phyloP scores from a whole-genome alignment of 805 yeast genomes.

The Yamadazyma nakazawae region DNA sequence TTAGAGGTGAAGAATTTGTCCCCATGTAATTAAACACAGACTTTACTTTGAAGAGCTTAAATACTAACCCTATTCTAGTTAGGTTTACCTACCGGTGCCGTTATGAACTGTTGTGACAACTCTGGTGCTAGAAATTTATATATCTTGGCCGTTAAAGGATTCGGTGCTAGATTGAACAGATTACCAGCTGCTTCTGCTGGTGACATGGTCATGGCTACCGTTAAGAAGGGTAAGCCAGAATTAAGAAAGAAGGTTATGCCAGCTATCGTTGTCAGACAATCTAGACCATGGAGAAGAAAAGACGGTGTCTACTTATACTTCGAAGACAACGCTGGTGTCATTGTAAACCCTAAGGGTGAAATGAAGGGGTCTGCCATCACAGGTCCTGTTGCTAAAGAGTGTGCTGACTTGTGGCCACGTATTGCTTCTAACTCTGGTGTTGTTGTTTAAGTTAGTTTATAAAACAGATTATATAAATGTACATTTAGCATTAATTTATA shows the following conservation, averaged over 20 bases:
- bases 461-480: slow-evolving; percentile 8
- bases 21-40: not conserved
- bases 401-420: slow-evolving; percentile 99
- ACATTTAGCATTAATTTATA: slow-evolving; percentile 11
- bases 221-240: slow-evolving; percentile 99
- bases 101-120: slow-evolving; percentile 99
- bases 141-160: slow-evolving; percentile 98
- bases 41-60: not conserved
- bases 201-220: slow-evolving; percentile 99
- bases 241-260: slow-evolving; percentile 99
- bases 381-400: slow-evolving; percentile 99
- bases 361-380: slow-evolving; percentile 99
- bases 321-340: slow-evolving; percentile 99
- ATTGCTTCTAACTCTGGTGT: slow-evolving; percentile 99
- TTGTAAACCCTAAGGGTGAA: slow-evolving; percentile 99
- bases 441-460: slow-evolving; percentile 69
- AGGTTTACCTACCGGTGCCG: slow-evolving; percentile 99
- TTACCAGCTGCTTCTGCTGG: slow-evolving; percentile 99
- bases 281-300: slow-evolving; percentile 99
- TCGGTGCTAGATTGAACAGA: slow-evolving; percentile 99
- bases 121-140: slow-evolving; percentile 99
- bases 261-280: slow-evolving; percentile 98
- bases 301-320: slow-evolving; percentile 99
- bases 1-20: not conserved
- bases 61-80: slow-evolving; percentile 54